Conservation (phyloP, 148 eudicot genomes). For the Oxyria digyna region DNA sequence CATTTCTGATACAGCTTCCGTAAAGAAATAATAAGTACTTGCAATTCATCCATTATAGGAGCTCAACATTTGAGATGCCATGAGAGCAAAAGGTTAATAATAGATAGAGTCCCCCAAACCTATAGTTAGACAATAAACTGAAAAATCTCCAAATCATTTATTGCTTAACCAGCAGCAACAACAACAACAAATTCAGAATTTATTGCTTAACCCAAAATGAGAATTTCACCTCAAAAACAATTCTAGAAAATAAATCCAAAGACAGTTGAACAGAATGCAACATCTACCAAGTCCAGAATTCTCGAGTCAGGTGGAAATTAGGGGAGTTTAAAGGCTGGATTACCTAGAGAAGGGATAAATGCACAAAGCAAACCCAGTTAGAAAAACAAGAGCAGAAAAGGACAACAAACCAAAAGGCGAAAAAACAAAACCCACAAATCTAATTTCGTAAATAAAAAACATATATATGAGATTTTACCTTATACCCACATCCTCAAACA, state of each 20-base stretch:
- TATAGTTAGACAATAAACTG: not conserved
- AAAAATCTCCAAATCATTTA: not conserved
- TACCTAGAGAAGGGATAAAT: no score
- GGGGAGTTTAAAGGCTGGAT: not conserved
- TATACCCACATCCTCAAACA: slow-evolving; percentile 40
- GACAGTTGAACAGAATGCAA: not conserved
- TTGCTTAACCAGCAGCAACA: no score
- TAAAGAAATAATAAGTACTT: no score
- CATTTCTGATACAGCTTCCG: no score
- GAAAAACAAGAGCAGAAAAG: no score
- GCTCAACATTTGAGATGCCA: not conserved
- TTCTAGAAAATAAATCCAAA: not conserved
- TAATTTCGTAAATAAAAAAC: no score
- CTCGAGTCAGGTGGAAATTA: not conserved
- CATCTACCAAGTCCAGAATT: not conserved
- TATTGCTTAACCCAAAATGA: no score
- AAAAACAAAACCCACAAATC: slow-evolving; percentile 12
- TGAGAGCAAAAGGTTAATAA: no score
- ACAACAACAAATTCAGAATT: no score
- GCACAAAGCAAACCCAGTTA: no score
- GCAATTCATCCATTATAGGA: no score
- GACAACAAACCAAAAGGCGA: no score
- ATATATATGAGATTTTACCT: slow-evolving; percentile 27
- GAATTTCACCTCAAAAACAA: not conserved
- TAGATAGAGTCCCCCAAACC: not conserved